Evolutionary conservation across 2,329 filamentous ascomycete genomes (phyloP), one percentile per base, ranked within the genome.

Genomic region (Penicillium polonicum): DNA sequence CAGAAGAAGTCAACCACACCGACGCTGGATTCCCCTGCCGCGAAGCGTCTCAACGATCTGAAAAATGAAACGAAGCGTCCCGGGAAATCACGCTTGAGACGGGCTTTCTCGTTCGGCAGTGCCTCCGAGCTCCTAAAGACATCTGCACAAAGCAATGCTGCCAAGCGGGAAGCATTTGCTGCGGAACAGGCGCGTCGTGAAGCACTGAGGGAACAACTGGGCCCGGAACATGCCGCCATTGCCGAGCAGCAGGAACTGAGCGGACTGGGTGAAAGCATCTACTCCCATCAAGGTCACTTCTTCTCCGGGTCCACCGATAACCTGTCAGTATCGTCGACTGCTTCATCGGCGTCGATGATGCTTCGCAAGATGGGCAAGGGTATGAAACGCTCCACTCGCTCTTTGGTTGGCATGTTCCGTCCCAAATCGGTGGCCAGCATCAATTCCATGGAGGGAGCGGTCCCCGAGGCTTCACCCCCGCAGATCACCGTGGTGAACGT

Each of bases 291-390:
- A 70, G 89, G 89, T 57, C 88, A 89, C 63, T 85, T 93, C 62
- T 97, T 97, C 72, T 85, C 88, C 17, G 89, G 91, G 15, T 99
- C 94, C 5, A 97, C 91, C 0, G 94, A 99, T 75, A 97, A 97
- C 66, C 78, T 99, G 44, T 80, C 79, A 5, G 76, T 80, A 21
- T 79, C 77, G 2, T 80, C 78, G 1, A 80, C 78, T 6, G 78
- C 77, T 23, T 80, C 78, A 0, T 80, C 79, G 8, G 78, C 78
- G 5, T 80, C 78, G 15, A 75, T 80, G 50, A 80, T 80, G 78
- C 73, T 99, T 65, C 87, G 94, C 52, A 99, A 99, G 80, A 99
- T 99, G 94, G 94, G 94, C 55, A 91, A 92, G 64, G 92, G 93
- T n/a, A 89, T 97, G 86, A 97, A 96, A 83, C 95, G 94, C 77